These are phyloP conservation scores for Colletotrichum scovillei DNA, from an alignment of 2,329 filamentous ascomycete species.

Conservation along the genomic window DNA sequence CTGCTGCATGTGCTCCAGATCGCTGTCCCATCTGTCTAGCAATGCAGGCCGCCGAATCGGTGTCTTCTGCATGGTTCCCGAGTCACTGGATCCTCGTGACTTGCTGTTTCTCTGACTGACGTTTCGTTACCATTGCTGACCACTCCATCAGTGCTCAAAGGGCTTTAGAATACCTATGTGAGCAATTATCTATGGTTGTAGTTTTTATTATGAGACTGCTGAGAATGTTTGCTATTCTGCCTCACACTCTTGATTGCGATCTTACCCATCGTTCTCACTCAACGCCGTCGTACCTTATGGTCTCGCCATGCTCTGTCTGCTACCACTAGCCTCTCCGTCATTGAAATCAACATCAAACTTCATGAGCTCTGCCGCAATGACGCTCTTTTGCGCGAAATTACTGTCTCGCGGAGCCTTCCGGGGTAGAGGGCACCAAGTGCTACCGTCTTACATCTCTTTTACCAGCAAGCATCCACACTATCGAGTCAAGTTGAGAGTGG, in stretches of 20 bases:
- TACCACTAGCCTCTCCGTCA: not conserved
- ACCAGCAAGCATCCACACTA: not conserved
- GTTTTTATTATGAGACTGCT: not conserved
- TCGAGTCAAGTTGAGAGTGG: not conserved
- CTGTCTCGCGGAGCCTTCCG: not conserved
- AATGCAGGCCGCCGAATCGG: conserved; percentile 16
- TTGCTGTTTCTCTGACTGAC: not conserved
- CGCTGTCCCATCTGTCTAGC: conserved; percentile 6
- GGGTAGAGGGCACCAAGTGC: not conserved
- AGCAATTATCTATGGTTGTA: not conserved
- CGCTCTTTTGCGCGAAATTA: not conserved
- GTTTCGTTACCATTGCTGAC: not conserved
- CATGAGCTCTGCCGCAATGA: not conserved
- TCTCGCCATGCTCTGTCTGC: not conserved
- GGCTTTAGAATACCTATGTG: not conserved
- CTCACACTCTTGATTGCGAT: no score
- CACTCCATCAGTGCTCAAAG: not conserved
- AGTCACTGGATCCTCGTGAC: conserved; percentile 26
- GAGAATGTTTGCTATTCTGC: not conserved
- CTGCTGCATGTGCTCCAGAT: conserved; percentile 26
- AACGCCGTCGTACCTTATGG: not conserved
- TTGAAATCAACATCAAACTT: not conserved
- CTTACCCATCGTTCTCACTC: not conserved
- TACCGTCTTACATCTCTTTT: not conserved
- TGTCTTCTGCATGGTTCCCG: conserved; percentile 22